Base-by-base conservation (phyloP, 208 protist genomes). In the Crithidia mellificae region DNA sequence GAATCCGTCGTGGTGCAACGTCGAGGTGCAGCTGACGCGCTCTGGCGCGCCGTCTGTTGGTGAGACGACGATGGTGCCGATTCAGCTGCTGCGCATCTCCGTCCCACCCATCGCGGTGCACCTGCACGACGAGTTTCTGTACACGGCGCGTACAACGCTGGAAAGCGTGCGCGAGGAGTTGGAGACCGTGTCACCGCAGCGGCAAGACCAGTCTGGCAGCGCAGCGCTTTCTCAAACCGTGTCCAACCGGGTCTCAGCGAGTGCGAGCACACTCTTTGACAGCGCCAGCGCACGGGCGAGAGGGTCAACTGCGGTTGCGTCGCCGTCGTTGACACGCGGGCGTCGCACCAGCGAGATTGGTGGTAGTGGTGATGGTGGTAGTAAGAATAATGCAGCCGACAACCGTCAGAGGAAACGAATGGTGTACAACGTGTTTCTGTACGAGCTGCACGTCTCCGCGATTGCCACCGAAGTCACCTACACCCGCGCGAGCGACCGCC, bases 121-220 rank as follows among this genome's bases (percentile, higher is more conserved):
- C 25, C 64, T 90, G n/a, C 43, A 78, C 36, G 88, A 93, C 44
- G 52, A 74, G 27, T 81, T 93, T 36, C 57, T 91, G 7, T 88
- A 81, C 65, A 69, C 79, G 15, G n/a, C 81, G 51, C 73, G 74
- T 15, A 52, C 79, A 20, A 69, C 80, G 6, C 43, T 58, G 15
- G 65, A 76, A 57, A 62, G 68, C 27, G 22, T 70, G 7, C 32
- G 47, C 11, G 64, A 80, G 29, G 73, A 69, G 38, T 32, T 57
- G 38, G 34, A 53, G 0, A n/a, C 34, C 0, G 34, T 4, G 6
- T 14, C 29, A 9, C 24, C 24, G 4, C n/a, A 12, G 17, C 20
- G 6, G 17, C 8, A 24, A 43, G 14, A 36, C 11, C 27, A 54
- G 14, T 1, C 5, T 3, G 22, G 15, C 14, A 54, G 50, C 50